Conservation (phyloP, 805 yeast species). For the Yamadazyma sp. region DNA sequence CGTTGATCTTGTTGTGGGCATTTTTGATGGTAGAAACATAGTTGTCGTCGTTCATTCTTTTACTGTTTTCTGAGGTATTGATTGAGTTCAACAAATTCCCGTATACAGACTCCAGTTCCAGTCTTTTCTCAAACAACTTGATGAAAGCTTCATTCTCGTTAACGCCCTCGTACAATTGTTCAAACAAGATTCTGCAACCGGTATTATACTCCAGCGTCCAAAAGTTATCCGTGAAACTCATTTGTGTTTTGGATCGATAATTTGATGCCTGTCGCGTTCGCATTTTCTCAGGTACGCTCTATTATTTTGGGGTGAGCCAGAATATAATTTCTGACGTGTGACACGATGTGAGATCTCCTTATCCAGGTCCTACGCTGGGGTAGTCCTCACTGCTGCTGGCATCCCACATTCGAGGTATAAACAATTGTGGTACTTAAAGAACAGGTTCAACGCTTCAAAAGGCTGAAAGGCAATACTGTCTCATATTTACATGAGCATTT, state of each 20-base stretch:
- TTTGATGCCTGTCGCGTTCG: slow-evolving; percentile 9
- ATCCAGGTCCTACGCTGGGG: too few species aligned
- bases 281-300: slow-evolving; percentile 4
- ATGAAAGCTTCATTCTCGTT: slow-evolving; percentile 70
- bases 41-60: slow-evolving; percentile 46
- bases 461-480: too few species aligned
- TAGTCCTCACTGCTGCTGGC: too few species aligned
- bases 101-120: slow-evolving; percentile 68
- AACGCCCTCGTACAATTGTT: slow-evolving; percentile 59
- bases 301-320: too few species aligned
- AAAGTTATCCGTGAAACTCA: slow-evolving; percentile 72
- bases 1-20: slow-evolving; percentile 57
- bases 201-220: slow-evolving; percentile 69
- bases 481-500: too few species aligned
- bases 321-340: too few species aligned
- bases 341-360: too few species aligned
- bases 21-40: slow-evolving; percentile 64
- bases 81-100: slow-evolving; percentile 54
- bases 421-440: too few species aligned
- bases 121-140: slow-evolving; percentile 61
- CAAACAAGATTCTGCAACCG: slow-evolving; percentile 53
- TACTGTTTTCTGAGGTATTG: slow-evolving; percentile 40
- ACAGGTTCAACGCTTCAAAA: too few species aligned
- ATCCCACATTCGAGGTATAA: too few species aligned
- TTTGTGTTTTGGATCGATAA: slow-evolving; percentile 15